Conservation (phyloP, 2,329 filamentous ascomycete genomes). For the Trichoderma koningii region DNA sequence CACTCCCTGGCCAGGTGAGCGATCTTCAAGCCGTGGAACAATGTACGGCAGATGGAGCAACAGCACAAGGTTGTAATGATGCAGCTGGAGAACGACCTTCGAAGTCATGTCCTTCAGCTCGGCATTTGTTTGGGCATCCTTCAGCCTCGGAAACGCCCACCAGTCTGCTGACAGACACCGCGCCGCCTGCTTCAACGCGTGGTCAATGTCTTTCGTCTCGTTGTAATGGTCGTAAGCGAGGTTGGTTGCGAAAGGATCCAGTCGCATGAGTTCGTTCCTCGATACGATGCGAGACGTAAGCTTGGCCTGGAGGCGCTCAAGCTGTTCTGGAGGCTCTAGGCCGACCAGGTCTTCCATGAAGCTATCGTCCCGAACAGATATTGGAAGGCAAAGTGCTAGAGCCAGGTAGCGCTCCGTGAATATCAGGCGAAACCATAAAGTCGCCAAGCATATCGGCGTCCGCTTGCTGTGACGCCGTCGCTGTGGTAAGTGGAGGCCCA, state of each 20-base stretch:
- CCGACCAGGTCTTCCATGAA: constrained; percentile 32
- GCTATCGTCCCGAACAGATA: constrained; percentile 33
- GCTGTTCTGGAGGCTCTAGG: constrained; percentile 34
- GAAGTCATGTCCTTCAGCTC: constrained; percentile 37
- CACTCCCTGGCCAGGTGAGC: neutral
- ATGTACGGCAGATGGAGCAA: constrained; percentile 47
- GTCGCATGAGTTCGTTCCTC: constrained; percentile 28
- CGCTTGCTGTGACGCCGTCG: constrained; percentile 1
- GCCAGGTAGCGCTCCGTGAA: constrained; percentile 43
- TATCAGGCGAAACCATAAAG: constrained; percentile 45
- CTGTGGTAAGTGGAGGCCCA: constrained; percentile 13
- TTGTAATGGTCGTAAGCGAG: constrained; percentile 23
- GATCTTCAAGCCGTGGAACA: constrained; percentile 29
- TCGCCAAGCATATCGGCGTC: constrained; percentile 2
- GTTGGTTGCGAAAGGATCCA: constrained; percentile 26
- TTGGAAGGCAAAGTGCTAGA: constrained; percentile 46
- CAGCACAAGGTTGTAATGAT: constrained; percentile 43
- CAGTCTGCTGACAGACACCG: constrained; percentile 40
- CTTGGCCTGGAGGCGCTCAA: constrained; percentile 39
- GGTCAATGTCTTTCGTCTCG: constrained; percentile 40
- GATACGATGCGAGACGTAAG: constrained; percentile 43
- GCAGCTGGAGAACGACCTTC: constrained; percentile 40
- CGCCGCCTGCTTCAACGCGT: constrained; percentile 38
- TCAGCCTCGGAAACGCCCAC: constrained; percentile 40
- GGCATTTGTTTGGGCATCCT: constrained; percentile 30